Evolutionary conservation across 345 rosid species (phyloP), one percentile per base, ranked within the genome.

Genomic region (Clausena lansium): DNA sequence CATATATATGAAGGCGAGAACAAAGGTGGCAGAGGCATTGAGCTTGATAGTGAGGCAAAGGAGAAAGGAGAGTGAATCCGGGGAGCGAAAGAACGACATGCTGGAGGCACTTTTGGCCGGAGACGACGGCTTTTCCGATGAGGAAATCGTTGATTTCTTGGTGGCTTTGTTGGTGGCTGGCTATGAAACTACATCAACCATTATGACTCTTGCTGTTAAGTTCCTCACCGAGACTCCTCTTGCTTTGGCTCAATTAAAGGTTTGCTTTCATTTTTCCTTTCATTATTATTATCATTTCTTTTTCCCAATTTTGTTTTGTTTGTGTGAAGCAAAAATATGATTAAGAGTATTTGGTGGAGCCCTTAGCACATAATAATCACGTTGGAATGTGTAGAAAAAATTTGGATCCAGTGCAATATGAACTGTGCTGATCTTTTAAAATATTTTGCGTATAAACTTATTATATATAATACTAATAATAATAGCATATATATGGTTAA

Each of bases 131-230:
- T 91, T 94, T 68, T 91, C 98, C 76, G 98, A 94, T 45, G 96
- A 91, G 80, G 85, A 90, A 79, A 93, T 97, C 1, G 98, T 92
- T 13, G 99, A 97, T 80, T 97, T 97, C 84, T 27, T 97, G 85
- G 83, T 97, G 67, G 97, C 98, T 47, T 47, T 97, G 61, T 88
- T 97, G 1, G 98, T 97, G n/a, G 98, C 98, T 11, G 99, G 98
- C 73, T 94, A 97, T 74, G 99, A 97, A 83, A 97, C 99, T 28
- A 94, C 98, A 6, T 92, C 99, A 0, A 93, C 98, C 2, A 91
- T 86, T 35, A 97, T 97, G 98, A 97, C 99, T 70, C 98, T 97
- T 4, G 99, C 98, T 72, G 94, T 93, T 13, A 97, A 94, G 81
- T 93, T 93, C 85, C 90, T 94, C n/a, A 94, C 97, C 0, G 98